phyloP scores from a whole-genome alignment of 2,329 filamentous ascomycete species.

The Fusarium sp. region DNA sequence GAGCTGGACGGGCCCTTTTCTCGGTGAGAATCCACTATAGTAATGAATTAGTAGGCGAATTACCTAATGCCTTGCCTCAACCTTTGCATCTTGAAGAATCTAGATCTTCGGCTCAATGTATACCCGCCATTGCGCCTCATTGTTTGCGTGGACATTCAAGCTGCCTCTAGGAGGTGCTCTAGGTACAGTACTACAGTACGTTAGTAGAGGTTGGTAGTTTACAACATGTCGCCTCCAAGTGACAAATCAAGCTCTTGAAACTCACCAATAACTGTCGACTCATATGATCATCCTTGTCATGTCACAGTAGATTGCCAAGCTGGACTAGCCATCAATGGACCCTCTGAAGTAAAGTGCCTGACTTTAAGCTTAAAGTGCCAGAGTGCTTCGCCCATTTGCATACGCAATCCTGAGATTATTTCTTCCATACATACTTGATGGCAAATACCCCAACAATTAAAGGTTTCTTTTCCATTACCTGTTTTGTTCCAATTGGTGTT shows the following conservation, averaged over 20 bases:
- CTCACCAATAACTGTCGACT: slow-evolving; percentile 10
- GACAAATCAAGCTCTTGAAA: neutral
- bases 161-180: neutral
- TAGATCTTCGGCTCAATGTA: slow-evolving; percentile 1
- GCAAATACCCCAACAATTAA: slow-evolving; percentile 6
- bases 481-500: neutral
- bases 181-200: too few species aligned
- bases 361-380: slow-evolving; percentile 36
- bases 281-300: slow-evolving; percentile 1
- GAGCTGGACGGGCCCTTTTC: neutral
- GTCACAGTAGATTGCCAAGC: slow-evolving; percentile 19
- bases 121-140: slow-evolving; percentile 17
- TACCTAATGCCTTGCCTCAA: slow-evolving; percentile 2
- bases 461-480: neutral
- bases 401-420: slow-evolving; percentile 22
- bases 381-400: slow-evolving; percentile 33
- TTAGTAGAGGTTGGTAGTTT: neutral
- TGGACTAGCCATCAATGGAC: slow-evolving; percentile 11
- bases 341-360: slow-evolving; percentile 13
- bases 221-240: neutral
- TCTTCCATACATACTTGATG: neutral
- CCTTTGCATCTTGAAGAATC: neutral
- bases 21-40: neutral
- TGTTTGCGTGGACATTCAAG: slow-evolving; percentile 2
- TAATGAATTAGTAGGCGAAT: neutral